These are phyloP conservation scores for Periglandula ipomoeae DNA, from an alignment of 2,329 filamentous ascomycete species.

Conservation along the genomic window DNA sequence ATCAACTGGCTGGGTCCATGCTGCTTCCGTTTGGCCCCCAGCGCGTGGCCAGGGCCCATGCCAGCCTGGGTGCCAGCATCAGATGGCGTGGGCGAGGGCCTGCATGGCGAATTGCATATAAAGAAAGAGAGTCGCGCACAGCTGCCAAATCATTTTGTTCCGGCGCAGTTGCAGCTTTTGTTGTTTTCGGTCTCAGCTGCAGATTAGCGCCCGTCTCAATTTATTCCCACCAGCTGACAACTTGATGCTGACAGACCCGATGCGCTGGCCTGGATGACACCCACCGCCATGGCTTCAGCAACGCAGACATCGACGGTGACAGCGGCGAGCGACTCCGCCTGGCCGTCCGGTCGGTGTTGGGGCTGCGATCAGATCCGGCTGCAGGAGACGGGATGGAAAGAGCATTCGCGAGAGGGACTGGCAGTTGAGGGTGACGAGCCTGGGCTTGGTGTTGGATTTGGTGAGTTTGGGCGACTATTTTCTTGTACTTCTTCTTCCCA, in stretches of 20 bases:
- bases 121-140: background rate
- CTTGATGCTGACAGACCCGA: background rate
- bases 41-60: too few species aligned
- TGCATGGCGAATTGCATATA: background rate
- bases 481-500: background rate
- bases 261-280: background rate
- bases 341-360: constrained; percentile 5
- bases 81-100: background rate
- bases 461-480: background rate
- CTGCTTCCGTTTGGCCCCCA: too few species aligned
- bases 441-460: background rate
- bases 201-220: too few species aligned
- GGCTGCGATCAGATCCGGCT: constrained; percentile 7
- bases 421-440: background rate
- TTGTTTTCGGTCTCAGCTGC: background rate
- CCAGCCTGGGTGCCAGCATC: too few species aligned
- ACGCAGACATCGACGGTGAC: background rate
- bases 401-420: background rate
- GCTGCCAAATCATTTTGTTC: background rate
- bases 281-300: background rate
- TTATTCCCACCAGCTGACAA: too few species aligned
- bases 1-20: too few species aligned
- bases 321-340: background rate
- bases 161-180: background rate
- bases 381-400: background rate